Percentiles rank a stretch among this genome's conserved stretches.
Conservation (phyloP, 2,329 filamentous ascomycete genomes). For the Peltaster fructicola region DNA sequence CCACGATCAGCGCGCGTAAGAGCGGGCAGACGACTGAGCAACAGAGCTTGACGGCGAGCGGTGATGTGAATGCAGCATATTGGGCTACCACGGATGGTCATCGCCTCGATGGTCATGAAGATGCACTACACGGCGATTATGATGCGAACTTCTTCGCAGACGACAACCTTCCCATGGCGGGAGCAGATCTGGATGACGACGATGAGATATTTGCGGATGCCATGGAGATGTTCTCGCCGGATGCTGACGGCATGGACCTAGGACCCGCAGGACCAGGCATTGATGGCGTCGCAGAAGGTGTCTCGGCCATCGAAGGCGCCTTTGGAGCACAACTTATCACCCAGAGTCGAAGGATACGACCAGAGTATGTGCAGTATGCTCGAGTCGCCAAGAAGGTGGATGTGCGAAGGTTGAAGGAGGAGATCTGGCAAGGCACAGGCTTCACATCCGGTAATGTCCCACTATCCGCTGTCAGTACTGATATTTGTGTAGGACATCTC, state of each 20-base stretch:
- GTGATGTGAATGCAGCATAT: conserved; percentile 86
- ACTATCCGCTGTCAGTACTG: too few relatives aligned
- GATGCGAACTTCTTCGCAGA: conserved; percentile 97
- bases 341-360: conserved; percentile 40
- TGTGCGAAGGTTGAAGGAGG: conserved; percentile 44
- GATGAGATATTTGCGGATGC: conserved; percentile 66
- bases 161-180: conserved; percentile 53
- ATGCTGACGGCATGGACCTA: conserved; percentile 30
- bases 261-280: conserved; percentile 13
- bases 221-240: conserved; percentile 59
- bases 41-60: conserved; percentile 37
- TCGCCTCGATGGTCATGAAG: conserved; percentile 16
- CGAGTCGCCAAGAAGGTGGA: conserved; percentile 50
- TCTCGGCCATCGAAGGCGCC: conserved; percentile 28
- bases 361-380: conserved; percentile 49
- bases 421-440: conserved; percentile 47
- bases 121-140: conserved; percentile 53
- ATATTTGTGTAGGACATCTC: too few relatives aligned
- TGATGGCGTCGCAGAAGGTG: conserved; percentile 19
- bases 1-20: conserved; percentile 54
- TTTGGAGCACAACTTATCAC: conserved; percentile 47
- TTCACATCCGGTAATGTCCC: too few relatives aligned
- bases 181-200: conserved; percentile 47
- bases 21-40: conserved; percentile 10
- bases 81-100: conserved; percentile 59